Base-by-base conservation (phyloP, 805 yeast species). In the Kazachstania kunashirensis region DNA sequence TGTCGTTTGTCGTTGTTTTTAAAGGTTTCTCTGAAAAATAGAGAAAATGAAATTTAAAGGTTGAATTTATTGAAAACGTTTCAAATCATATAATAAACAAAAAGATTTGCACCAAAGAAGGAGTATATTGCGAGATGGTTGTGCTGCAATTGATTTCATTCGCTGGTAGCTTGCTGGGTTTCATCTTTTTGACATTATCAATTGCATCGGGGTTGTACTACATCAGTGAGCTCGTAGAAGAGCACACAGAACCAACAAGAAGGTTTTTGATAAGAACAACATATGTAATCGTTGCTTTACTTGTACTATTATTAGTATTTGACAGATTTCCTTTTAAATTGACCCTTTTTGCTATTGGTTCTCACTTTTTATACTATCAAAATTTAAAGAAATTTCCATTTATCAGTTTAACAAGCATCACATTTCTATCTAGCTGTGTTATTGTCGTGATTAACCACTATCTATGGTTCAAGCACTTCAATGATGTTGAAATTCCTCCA, bases 151-250 rank as follows among this genome's bases (percentile, higher is more conserved):
- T 77, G 11, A 55, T 82, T 2, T 75, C 88, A 2, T 68, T 73
- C 38, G 53, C 68, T 2, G 92, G 92, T 12, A 64, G 73, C 1
- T 57, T 74, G 0, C 50, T 69, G 0, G 92, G 88, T 3, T 79
- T 81, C 47, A 48, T 73, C 2, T 70, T 75, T 38, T 64, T 76
- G 36, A 76, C 82, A 0, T 61, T 77, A 24, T 72, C 84, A 15
- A 78, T 82, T 41, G 96, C 97, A 0, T 83, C 95, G 2, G 97
- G 95, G 0, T 65, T 92, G 24, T 92, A 86, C 65, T 88, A 86
- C 50, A 67, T 89, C 26, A 83, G 95, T 7, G 98, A 92, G 55
- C 62, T 86, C 23, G 94, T 92, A 12, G 98, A 92, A 55, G 96
- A 88, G 52, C 89, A 92, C 57, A 73, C 94, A 0, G 92, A 83